Base-by-base conservation (phyloP, 2,329 filamentous ascomycete species). In the Xylogone sp. region DNA sequence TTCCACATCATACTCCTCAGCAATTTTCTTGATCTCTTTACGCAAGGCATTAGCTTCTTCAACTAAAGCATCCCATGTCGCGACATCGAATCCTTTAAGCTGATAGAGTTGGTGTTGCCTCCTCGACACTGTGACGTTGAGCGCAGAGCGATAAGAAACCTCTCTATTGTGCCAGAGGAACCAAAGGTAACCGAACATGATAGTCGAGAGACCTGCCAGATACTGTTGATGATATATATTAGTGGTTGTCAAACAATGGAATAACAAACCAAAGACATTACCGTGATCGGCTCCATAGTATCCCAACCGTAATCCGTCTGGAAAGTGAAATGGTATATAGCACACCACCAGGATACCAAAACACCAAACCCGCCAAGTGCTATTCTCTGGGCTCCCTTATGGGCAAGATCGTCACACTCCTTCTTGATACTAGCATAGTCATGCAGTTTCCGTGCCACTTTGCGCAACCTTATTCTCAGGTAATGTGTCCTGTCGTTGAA, bases 401-500 rank as follows among this genome's bases (percentile, higher is more conserved):
- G 87, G 0, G 91, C 92, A 16, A 92, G 69, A 22, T 75, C 64
- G 66, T 96, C 92, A 68, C 92, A 96, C 61, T 93, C 86, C 19
- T 81, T 77, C 73, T 96, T 96, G 62, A 96, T 73, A 47, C 80
- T 80, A 3, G 88, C 82, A 69, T 92, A 79, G 19, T 76, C 68
- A 20, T 86, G 81, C 48, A 97, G 86, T 51, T 83, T 76, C 45
- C 73, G 75, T 3, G 86, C 85, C 62, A 87, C 84, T 55, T 87
- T 88, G 43, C 89, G 78, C 48, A 97, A 71, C 7, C 88, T 77
- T 68, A 89, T 81, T 8, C 92, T 83, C 64, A 96, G 79, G 69
- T 93, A 96, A 69, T 93, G 87, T 0, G 92, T 97, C n/a, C 92
- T 78, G 65, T 97, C 91, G 54, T 85, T 83, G 77, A 96, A 97